Evolutionary conservation across 352 stramenopile species (phyloP), one percentile per base, ranked within the genome.

Genomic region (Globisporangium acanthophoron): DNA sequence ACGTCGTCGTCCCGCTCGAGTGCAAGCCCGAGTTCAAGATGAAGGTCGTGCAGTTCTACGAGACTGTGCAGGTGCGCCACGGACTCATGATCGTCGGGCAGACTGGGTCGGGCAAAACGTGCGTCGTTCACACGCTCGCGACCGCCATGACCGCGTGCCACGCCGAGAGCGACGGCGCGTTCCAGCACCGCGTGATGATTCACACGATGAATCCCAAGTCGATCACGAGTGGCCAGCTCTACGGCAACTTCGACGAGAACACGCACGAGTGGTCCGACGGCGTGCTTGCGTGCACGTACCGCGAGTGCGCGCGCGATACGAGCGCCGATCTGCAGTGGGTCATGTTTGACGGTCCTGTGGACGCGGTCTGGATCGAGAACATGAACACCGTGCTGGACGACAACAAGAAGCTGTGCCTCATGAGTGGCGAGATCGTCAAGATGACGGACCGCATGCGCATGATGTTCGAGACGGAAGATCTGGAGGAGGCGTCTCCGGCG

Each of bases 31-130:
- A 90, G 61, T 96, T 94, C 63, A 88, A 85, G 59, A 85, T 87
- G 78, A 94, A 93, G 48, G 78, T 98, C 12, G 80, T 98, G 7
- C 90, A 98, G 68, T 92, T 98, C 43, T 98, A 98, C 69, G 94
- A 98, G 60, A 98, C 96, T 0, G 81, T 93, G 53, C 84, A 98
- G 18, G 94, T 98, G 24, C 83, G 94, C 13, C 94, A 98, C 61
- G 94, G 94, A 0, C 91, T 98, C 52, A 98, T 98, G 94, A 95
- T 98, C 55, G 94, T 98, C 4, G 94, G 94, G 0, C 76, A 94
- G 21, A 96, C 94, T 0, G 96, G 95, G 15, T 95, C 84, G 0
- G 94, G 94, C 0, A 98, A 98, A 56, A 98, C 87, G n/a, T 96
- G 87, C 62, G 92, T 96, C 3, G 86, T 97, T 0, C 83, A 94